These are phyloP conservation scores for Pichia exigua DNA, from an alignment of 805 yeast genomes.

Conservation along the genomic window DNA sequence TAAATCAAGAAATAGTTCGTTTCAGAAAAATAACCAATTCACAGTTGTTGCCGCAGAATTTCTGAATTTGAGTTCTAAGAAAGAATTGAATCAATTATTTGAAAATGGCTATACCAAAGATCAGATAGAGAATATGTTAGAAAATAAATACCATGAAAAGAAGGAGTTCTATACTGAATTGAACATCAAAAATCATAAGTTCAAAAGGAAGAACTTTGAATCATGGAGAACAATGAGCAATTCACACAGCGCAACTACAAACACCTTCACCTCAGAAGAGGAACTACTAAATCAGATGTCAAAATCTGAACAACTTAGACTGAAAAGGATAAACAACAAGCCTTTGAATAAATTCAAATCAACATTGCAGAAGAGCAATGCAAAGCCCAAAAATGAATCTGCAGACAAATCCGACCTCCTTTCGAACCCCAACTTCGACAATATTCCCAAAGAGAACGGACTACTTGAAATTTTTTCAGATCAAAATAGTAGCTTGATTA, in stretches of 20 bases:
- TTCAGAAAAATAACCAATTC: constrained; percentile 28
- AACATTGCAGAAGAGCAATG: constrained; percentile 8
- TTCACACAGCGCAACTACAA: neutral
- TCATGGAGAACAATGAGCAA: constrained; percentile 8
- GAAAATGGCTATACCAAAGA: constrained; percentile 18
- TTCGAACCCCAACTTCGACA: neutral
- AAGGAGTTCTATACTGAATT: constrained; percentile 21
- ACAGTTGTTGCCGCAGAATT: constrained; percentile 29
- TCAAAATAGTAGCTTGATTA: neutral
- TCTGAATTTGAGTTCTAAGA: constrained; percentile 20
- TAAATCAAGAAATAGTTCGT: constrained; percentile 20
- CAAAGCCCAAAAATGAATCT: constrained; percentile 4
- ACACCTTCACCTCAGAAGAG: constrained; percentile 5
- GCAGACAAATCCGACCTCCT: neutral
- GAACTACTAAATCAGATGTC: neutral
- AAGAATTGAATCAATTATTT: constrained; percentile 20
- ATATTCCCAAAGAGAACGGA: constrained; percentile 2
- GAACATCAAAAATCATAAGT: constrained; percentile 23
- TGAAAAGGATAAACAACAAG: constrained; percentile 11
- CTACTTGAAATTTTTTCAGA: neutral
- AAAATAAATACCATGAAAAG: constrained; percentile 22
- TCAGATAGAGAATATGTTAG: constrained; percentile 23
- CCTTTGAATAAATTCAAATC: constrained; percentile 15
- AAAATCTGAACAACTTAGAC: neutral
- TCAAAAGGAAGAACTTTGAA: constrained; percentile 23